A percentile compares a stretch with the other conserved stretches of the same genome.
These are phyloP conservation scores for Exidia glandulosa DNA, from an alignment of 768 basidiomycete species.

Conservation along the genomic window DNA sequence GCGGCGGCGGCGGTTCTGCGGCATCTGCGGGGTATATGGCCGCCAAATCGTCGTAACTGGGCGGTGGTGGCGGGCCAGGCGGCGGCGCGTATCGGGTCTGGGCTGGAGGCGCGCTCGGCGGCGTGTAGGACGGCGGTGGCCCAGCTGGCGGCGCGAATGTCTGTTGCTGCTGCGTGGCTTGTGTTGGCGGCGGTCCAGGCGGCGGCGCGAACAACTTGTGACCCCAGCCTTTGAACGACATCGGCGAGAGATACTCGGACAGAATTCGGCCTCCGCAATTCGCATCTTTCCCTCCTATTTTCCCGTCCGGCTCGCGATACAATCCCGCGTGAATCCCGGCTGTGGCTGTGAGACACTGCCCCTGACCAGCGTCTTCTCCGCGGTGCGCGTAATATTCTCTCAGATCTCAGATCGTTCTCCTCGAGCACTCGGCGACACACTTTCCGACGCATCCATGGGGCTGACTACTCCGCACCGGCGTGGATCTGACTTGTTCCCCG, in stretches of 20 bases:
- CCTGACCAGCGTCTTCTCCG: no score
- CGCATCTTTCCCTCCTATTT: no score
- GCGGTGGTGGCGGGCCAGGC: not conserved
- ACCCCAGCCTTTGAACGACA: not conserved
- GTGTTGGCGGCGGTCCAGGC: not conserved
- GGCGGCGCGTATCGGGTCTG: not conserved
- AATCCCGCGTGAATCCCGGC: no score
- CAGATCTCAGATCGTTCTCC: no score
- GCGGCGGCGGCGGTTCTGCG: not conserved
- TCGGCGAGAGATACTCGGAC: not conserved
- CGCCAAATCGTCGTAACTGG: not conserved
- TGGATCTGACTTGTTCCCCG: no score
- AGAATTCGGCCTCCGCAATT: not conserved
- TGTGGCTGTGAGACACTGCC: no score
- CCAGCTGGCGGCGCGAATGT: not conserved
- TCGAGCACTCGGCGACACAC: no score
- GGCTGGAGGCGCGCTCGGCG: not conserved
- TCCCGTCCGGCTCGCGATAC: no score
- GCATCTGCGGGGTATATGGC: not conserved
- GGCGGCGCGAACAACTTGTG: not conserved
- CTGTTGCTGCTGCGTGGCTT: not conserved
- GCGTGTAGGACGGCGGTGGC: not conserved
- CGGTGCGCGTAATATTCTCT: no score
- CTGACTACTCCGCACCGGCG: no score
- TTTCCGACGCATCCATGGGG: no score